A percentile compares a stretch with the other conserved stretches of the same genome.
Evolutionary conservation across 2,329 filamentous ascomycete genomes (phyloP).

Genomic region (Xylaria sp.): DNA sequence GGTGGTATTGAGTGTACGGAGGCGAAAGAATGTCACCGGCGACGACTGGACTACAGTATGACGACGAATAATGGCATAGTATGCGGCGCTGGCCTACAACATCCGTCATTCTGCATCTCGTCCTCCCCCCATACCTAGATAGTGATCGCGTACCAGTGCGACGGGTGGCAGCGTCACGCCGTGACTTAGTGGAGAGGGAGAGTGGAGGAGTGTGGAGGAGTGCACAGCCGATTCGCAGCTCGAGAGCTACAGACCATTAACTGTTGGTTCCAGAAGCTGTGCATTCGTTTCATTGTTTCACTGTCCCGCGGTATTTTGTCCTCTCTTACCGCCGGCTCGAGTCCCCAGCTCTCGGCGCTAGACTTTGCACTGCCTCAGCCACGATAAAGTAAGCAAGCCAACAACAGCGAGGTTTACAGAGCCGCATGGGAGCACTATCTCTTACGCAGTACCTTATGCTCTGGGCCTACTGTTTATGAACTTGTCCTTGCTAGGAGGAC

Average conservation of each 20-base stretch:
- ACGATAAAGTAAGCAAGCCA: constrained; percentile 9
- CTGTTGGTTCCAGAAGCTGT: constrained; percentile 26
- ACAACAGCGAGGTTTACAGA: constrained; percentile 5
- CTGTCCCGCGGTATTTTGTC: not conserved
- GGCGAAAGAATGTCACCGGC: not conserved
- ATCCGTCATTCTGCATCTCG: constrained; percentile 28
- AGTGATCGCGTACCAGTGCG: constrained; percentile 7
- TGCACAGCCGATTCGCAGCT: constrained; percentile 31
- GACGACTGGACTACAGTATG: not conserved
- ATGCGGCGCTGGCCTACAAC: constrained; percentile 24
- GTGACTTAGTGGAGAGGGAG: constrained; percentile 14
- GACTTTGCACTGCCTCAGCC: constrained; percentile 20
- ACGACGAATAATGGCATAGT: not conserved
- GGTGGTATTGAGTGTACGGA: constrained; percentile 4
- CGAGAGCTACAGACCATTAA: not conserved
- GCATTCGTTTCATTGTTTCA: constrained; percentile 1
- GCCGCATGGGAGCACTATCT: constrained; percentile 4
- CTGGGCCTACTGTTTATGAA: not conserved
- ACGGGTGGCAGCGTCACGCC: constrained; percentile 19
- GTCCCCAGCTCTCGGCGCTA: not conserved
- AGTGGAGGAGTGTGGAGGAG: constrained; percentile 31
- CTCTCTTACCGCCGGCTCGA: constrained; percentile 3
- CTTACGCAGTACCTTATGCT: not conserved
- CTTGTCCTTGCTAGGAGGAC: not conserved
- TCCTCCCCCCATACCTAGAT: not conserved